phyloP scores from a whole-genome alignment of 2,329 filamentous ascomycete species.

The Juglanconis sp. region DNA sequence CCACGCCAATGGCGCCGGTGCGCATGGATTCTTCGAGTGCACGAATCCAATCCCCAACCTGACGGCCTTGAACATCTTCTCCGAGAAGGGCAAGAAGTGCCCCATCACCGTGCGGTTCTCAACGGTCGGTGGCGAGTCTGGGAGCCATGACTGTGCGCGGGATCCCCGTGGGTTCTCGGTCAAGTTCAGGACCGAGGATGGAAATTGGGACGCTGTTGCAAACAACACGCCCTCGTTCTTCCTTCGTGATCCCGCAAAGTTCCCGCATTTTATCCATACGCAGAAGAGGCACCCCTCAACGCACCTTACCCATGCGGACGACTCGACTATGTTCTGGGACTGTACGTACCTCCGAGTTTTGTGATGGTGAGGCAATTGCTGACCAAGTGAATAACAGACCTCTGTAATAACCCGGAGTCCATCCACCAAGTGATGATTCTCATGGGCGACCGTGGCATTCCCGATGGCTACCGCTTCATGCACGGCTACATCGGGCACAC shows the following conservation, averaged over 20 bases:
- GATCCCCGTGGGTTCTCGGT: constrained; percentile 71
- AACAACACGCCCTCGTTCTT: constrained; percentile 77
- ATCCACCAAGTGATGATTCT: constrained; percentile 58
- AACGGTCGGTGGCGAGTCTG: constrained; percentile 71
- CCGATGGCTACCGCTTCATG: constrained; percentile 51
- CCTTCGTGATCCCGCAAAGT: constrained; percentile 69
- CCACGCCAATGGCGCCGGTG: constrained; percentile 57
- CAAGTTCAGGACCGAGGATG: constrained; percentile 71
- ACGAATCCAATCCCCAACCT: constrained; percentile 50
- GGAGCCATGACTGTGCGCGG: constrained; percentile 67
- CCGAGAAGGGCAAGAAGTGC: constrained; percentile 65
- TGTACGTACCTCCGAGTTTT: neutral
- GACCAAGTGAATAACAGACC: constrained; percentile 30
- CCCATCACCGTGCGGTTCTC: constrained; percentile 68
- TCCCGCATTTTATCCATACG: constrained; percentile 70
- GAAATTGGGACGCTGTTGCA: constrained; percentile 70
- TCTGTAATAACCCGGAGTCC: constrained; percentile 56
- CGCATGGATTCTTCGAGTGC: constrained; percentile 51
- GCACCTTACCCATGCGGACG: constrained; percentile 59
- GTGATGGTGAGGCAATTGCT: neutral
- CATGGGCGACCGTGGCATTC: constrained; percentile 56
- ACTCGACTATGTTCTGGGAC: constrained; percentile 66
- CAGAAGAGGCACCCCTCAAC: constrained; percentile 72
- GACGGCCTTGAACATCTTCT: constrained; percentile 51
- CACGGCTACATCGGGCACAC: constrained; percentile 55